phyloP scores from a whole-genome alignment of 2,329 filamentous ascomycete genomes.

The Paecilomyces sp. region DNA sequence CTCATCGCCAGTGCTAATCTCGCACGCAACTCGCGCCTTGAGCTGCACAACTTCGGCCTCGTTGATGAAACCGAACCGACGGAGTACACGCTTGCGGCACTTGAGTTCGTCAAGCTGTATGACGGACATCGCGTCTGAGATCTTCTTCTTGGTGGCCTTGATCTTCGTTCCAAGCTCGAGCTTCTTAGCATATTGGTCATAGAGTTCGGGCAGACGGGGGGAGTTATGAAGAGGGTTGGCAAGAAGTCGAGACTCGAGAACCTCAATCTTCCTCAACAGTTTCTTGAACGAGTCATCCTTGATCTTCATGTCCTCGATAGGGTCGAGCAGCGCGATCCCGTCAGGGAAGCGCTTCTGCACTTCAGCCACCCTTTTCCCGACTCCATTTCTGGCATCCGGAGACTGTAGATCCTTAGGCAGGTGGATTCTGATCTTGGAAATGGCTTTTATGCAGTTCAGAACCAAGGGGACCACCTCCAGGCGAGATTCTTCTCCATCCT shows the following conservation, averaged over 20 bases:
- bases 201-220: conserved; percentile 72
- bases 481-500: conserved; percentile 57
- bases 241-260: conserved; percentile 82
- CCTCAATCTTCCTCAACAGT: conserved; percentile 86
- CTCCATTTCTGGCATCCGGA: conserved; percentile 59
- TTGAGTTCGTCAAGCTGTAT: conserved; percentile 95
- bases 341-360: conserved; percentile 85
- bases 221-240: conserved; percentile 89
- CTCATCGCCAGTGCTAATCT: conserved; percentile 96
- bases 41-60: conserved; percentile 92
- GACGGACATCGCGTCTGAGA: conserved; percentile 75
- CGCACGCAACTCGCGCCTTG: conserved; percentile 94
- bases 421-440: conserved; percentile 78
- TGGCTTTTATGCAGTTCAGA: conserved; percentile 74
- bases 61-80: conserved; percentile 91
- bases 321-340: conserved; percentile 80
- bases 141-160: conserved; percentile 81
- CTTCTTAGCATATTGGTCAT: conserved; percentile 80
- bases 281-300: conserved; percentile 89
- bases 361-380: conserved; percentile 65
- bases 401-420: conserved; percentile 69
- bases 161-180: conserved; percentile 68
- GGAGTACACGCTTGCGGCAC: conserved; percentile 87
- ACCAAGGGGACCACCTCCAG: conserved; percentile 83
- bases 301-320: conserved; percentile 94